A percentile compares a stretch with the other conserved stretches of the same genome.
Conservation (phyloP, 2,329 filamentous ascomycete species). For the Grosmannia clavigera region DNA sequence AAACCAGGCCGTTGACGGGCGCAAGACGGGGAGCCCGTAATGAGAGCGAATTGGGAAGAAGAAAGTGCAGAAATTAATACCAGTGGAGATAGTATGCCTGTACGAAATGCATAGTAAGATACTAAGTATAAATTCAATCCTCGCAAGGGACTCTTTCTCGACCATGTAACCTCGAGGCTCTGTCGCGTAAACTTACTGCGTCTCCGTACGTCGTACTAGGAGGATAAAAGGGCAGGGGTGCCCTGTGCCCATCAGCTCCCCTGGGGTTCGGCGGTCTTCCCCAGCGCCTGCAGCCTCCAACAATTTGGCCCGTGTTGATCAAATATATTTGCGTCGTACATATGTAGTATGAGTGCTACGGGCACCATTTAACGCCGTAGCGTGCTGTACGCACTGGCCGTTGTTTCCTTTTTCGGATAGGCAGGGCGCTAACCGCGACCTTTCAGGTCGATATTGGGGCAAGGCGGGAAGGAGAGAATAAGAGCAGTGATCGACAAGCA, state of each 20-base stretch:
- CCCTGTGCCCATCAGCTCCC: neutral
- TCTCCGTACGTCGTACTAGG: too few species aligned
- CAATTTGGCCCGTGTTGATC: too few species aligned
- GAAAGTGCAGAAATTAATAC: neutral
- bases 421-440: neutral
- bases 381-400: neutral
- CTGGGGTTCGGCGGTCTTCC: too few species aligned
- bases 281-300: too few species aligned
- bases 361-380: neutral
- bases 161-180: too few species aligned
- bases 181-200: too few species aligned
- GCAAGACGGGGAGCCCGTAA: neutral
- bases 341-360: too few species aligned
- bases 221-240: neutral
- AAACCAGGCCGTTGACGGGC: neutral
- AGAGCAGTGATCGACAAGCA: neutral
- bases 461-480: neutral
- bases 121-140: too few species aligned
- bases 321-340: too few species aligned
- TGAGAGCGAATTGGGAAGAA: neutral
- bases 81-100: too few species aligned
- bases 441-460: neutral
- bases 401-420: neutral
- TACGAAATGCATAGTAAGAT: too few species aligned
- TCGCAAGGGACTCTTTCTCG: too few species aligned